Base-by-base conservation (phyloP, 345 rosid genomes). In the Pistacia integerrima region DNA sequence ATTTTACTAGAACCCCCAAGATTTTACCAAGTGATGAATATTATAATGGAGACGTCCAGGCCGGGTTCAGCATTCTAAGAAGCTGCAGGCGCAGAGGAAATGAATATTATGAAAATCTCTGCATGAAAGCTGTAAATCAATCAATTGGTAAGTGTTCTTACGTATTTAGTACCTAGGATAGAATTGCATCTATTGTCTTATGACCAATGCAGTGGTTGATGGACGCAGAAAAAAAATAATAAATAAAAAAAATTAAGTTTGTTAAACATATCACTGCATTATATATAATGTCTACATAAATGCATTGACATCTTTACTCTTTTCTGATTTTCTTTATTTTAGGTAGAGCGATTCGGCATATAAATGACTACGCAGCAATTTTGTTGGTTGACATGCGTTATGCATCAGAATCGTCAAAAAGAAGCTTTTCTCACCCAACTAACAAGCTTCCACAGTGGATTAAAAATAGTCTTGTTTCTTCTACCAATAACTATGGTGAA, bases 41-140 rank as follows among this genome's bases (percentile, higher is more conserved):
- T 80, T 72, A 85, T 51, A 73, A 79, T 79, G 90, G 90, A 68
- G 92, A 87, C 78, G 77, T 78, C 78, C 90, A 85, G 81, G 84
- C 84, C 20, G 94, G 96, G 58, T 88, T 93, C 84, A 84, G 78
- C 78, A 79, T 95, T 64, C 86, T 93, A 44, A 89, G 87, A 83
- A 89, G 87, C 72, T 93, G 99, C 89, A 86, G 79, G 79, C 81
- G 74, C 82, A 85, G 97, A 85, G 98, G 99, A 64, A 88, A 87
- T 73, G 97, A 92, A 30, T 95, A 95, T 82, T 95, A 95, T 72
- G 99, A 93, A 84, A 93, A 93, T 79, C 90, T 95, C 76, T 95
- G 98, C 92, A 92, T 93, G 93, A 95, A 95, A 88, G 96, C 98
- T 36, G 97, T 95, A 65, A 95, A 95, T 80, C 97, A 93, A 87